phyloP scores from a whole-genome alignment of 2,329 filamentous ascomycete genomes.

The Xylariaceae sp. region DNA sequence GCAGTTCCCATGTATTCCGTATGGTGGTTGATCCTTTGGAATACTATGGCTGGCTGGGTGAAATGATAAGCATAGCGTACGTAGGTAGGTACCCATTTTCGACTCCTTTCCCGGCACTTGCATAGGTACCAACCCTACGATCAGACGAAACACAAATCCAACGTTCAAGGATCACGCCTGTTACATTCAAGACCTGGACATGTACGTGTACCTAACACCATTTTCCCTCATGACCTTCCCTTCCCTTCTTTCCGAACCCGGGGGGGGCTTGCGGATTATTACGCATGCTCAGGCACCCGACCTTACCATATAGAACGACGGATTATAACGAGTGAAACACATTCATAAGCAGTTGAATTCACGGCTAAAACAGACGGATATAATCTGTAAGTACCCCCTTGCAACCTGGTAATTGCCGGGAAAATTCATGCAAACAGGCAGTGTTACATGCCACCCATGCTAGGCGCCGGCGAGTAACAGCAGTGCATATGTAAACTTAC shows the following conservation, averaged over 20 bases:
- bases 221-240: neutral
- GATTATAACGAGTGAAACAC: too few species aligned
- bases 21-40: slow-evolving; percentile 8
- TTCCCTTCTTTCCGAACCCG: neutral
- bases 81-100: neutral
- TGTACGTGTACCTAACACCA: too few species aligned
- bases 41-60: neutral
- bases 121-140: neutral
- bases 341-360: too few species aligned
- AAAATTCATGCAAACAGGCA: neutral
- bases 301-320: neutral
- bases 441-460: neutral
- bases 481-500: neutral
- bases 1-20: slow-evolving; percentile 1
- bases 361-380: neutral
- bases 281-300: neutral
- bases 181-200: neutral
- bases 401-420: neutral
- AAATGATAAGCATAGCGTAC: neutral
- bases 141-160: neutral
- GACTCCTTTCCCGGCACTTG: neutral
- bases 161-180: neutral
- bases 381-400: neutral
- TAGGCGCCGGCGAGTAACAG: neutral
- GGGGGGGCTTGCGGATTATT: neutral